Conservation (phyloP, 352 stramenopile species). For the Phytophthora brassicae region DNA sequence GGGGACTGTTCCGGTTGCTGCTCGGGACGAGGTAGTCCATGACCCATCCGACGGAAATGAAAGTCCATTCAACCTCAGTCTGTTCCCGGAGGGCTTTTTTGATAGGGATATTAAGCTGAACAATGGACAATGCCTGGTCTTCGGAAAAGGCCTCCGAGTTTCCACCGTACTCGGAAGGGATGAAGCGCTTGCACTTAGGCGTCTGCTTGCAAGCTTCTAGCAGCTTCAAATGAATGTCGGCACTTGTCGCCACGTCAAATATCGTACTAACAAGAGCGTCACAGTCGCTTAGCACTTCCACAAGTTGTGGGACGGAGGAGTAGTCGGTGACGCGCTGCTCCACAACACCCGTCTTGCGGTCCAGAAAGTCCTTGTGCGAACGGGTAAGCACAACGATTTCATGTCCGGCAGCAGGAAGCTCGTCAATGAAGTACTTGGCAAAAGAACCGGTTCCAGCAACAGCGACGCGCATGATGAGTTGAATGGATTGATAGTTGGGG, state of each 20-base stretch:
- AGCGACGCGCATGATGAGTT: constrained; percentile 38
- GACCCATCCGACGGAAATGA: too few species aligned
- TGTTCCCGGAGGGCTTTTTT: too few species aligned
- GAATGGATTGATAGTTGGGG: neutral
- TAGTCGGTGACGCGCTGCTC: too few species aligned
- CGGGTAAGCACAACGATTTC: constrained; percentile 46
- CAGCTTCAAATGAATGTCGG: constrained; percentile 23
- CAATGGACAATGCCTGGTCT: too few species aligned
- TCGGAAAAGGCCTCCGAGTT: too few species aligned
- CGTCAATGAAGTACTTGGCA: constrained; percentile 37
- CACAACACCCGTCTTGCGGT: constrained; percentile 31
- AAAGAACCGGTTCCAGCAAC: too few species aligned
- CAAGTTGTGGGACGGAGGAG: constrained; percentile 22
- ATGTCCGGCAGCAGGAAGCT: too few species aligned
- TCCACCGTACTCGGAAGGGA: constrained; percentile 46
- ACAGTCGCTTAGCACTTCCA: constrained; percentile 29
- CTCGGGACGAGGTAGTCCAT: too few species aligned
- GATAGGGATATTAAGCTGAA: too few species aligned
- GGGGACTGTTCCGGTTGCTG: too few species aligned
- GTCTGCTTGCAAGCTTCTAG: constrained; percentile 39
- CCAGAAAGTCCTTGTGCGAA: constrained; percentile 40
- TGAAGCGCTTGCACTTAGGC: constrained; percentile 49
- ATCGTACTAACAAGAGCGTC: constrained; percentile 37
- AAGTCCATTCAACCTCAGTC: too few species aligned
- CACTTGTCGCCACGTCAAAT: constrained; percentile 13